Evolutionary conservation across 1,139 yeast species (phyloP), one percentile per base, ranked within the genome.

Genomic region (Saccharomyces hybrid): DNA sequence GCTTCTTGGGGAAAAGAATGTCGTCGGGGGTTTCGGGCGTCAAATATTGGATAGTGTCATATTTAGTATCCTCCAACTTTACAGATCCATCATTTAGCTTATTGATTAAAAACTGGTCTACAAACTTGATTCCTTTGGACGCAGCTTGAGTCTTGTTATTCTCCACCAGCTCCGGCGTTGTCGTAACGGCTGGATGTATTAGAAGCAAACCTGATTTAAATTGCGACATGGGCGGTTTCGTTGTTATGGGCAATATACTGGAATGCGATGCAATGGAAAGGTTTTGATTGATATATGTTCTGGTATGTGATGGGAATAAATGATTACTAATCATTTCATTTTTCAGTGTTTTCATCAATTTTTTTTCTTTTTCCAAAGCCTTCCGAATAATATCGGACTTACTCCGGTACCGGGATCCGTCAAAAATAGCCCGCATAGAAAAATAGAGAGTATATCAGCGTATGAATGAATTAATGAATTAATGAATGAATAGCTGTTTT

Each of bases 181-280:
- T 80, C 4, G 87, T 90, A 52, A 83, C 79, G 5, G 88, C 83
- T 11, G 95, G 93, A 62, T 86, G 91, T 52, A 87, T 76, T 53
- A 87, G 74, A 48, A 86, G 72, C 52, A 85, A 70, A 29, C 76
- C 73, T 46, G 66, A 67, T 66, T 68, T 70, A 48, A 56, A 58
- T 48, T 47, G 47, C 27, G 59, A 53, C 63, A 58, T 60, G 27
- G 29, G 8, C 25, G 13, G 7, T 49, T 14, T 32, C 14, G 48
- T 19, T 19, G 14, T 25, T 38, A 11, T 9, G 9, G 44, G 25
- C 7, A 0, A 38, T 38, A 38, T 38, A 16, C 44, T 38, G 44
- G 11, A 13, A 38, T 38, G 5, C 1, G 11, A 38, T 38, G 44
- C 44, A 16, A 16, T 38, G 44, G 13, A 38, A 4, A 13, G 3